Evolutionary conservation across 805 yeast species (phyloP).

Genomic region (Candida xyloterini): DNA sequence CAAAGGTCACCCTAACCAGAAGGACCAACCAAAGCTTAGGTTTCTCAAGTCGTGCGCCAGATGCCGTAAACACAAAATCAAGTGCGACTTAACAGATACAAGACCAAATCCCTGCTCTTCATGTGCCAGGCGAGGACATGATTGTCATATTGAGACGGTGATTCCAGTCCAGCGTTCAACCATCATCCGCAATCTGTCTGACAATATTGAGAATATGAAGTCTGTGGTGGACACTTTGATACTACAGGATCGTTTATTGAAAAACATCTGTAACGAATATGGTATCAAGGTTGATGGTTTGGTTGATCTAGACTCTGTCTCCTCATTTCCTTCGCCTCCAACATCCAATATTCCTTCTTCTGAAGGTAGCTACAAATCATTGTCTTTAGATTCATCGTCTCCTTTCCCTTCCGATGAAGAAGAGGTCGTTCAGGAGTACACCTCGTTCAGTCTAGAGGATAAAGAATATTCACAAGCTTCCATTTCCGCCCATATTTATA

Average conservation of each 20-base stretch:
- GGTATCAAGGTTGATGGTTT: conserved; percentile 33
- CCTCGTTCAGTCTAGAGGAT: conserved; percentile 8
- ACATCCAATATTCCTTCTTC: background rate
- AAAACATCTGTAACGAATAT: conserved; percentile 21
- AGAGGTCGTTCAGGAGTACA: conserved; percentile 1
- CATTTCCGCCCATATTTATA: conserved; percentile 12
- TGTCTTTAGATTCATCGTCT: conserved; percentile 6
- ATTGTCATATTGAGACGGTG: conserved; percentile 55
- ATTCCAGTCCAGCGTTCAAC: conserved; percentile 49
- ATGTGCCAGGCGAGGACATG: conserved; percentile 49
- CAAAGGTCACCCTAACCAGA: conserved; percentile 18
- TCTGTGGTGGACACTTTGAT: conserved; percentile 29
- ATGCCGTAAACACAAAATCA: conserved; percentile 65
- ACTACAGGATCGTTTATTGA: conserved; percentile 25
- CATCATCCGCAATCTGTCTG: conserved; percentile 35
- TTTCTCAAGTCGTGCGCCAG: conserved; percentile 57
- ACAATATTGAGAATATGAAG: conserved; percentile 32
- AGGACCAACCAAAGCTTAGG: conserved; percentile 37
- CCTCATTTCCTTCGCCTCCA: conserved; percentile 4
- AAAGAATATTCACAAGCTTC: conserved; percentile 10
- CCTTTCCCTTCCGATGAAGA: conserved; percentile 6
- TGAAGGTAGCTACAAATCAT: conserved; percentile 4
- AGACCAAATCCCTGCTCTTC: conserved; percentile 56
- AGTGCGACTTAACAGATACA: conserved; percentile 54
- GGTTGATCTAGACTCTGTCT: conserved; percentile 22